Base-by-base conservation (phyloP, 768 basidiomycete species). In the Termitomyces sp. region DNA sequence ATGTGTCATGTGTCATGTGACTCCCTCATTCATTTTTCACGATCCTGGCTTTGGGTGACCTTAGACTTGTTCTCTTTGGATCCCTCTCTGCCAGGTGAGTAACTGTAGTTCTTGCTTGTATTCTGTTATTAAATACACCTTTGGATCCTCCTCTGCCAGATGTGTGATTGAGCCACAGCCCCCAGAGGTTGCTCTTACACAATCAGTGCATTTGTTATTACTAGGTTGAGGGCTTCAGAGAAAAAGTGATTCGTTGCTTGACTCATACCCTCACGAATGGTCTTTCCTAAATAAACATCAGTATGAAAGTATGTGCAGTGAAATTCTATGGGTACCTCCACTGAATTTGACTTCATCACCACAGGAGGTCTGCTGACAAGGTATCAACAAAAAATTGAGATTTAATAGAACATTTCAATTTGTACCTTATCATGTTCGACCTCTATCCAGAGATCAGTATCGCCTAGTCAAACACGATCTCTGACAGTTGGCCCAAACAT, bases 341-440 rank as follows among this genome's bases (percentile, higher is more conserved):
- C 97, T 96, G 65, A 99, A 99, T 74, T 98, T 98, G 74, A 92
- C 89, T 73, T 98, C 96, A 58, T 98, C 96, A 1, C 96, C 97
- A 68, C 97, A 96, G 4, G 85, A 76, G 5, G 95, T 91, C 86
- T 92, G 57, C 5, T 14, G 14, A 52, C 5, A 40, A 46, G 16
- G 32, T 2, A n/a, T 34, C 32, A 2, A 33, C 26, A 24, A 51
- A 61, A 24, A 37, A 5, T 36, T 9, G 14, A 9, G 1, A 56
- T 51, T 49, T 24, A 12, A 20, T 16, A 37, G 34, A 26, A 49
- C 37, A 22, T 36, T 33, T 24, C 40, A 67, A 52, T 20, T 39
- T n/a, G 40, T 62, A 89, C 90, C 73, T 81, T 79, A 64, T 99
- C 96, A 32, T 82, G 76, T 71, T 99, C 96, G 1, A 99, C 90